Base-by-base conservation (phyloP, 2,329 filamentous ascomycete genomes). In the Salinomyces thailandicus region DNA sequence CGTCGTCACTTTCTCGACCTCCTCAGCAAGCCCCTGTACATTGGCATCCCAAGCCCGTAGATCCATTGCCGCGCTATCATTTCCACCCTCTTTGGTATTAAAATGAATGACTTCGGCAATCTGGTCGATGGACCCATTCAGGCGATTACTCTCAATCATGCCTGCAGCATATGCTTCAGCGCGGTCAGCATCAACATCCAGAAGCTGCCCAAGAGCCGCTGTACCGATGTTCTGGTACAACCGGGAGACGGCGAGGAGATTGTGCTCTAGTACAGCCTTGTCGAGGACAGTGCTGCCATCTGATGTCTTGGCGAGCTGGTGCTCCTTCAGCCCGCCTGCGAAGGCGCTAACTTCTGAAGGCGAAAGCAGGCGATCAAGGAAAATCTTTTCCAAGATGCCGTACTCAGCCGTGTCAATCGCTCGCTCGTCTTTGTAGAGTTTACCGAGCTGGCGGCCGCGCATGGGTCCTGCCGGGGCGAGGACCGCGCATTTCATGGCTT, bases 331-430 rank as follows among this genome's bases (percentile, higher is more conserved):
- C 35, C 78, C 79, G 49, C 81, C 69, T 0, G 87, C 81, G 55
- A 98, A 98, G 37, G 83, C 79, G 24, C 79, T 76, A 28, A 95
- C 85, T 63, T 98, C 91, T n/a, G 70, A 73, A 0, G 81, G 76
- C 1, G 76, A 75, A 33, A 98, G 70, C 3, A 98, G 69, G 5
- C 87, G 77, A 60, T 96, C 85, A 33, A 96, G 71, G 60, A 93
- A 94, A 76, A 98, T 96, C 68, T 96, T 96, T 67, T 96, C 91
- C 11, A 98, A 67, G 36, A 98, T 95, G 33, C 77, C 70, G 55
- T 82, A 89, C 62, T 96, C 85, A 19, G 80, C 75, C 2, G 91
- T 73, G 33, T 78, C 74, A 3, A 70, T 67, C 0, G 84, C 73
- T 18, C 91, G 76, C 47, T 96, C 91, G 60, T 98, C 91, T 61